A percentile compares a stretch with the other conserved stretches of the same genome.
Evolutionary conservation across 2,329 filamentous ascomycete species (phyloP).

Genomic region (Fusarium buharicum): DNA sequence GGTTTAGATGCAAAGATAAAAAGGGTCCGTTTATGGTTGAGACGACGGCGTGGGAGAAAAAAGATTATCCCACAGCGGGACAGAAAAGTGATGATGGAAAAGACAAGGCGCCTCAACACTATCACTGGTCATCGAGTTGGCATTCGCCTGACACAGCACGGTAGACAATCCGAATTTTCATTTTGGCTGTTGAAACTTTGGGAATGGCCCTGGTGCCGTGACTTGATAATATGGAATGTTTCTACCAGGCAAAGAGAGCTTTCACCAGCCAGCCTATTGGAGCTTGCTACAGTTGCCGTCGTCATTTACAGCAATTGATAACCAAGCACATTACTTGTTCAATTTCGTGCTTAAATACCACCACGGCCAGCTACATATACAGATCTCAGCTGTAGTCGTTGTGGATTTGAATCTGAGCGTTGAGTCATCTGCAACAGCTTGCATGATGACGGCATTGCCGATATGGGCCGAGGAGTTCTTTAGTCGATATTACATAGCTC

Average conservation of each 20-base stretch:
- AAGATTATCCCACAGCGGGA: conserved; percentile 28
- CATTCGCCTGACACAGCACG: conserved; percentile 48
- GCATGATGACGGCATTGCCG: conserved; percentile 24
- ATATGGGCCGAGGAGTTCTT: conserved; percentile 4
- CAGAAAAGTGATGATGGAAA: conserved; percentile 28
- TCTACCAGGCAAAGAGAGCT: not conserved
- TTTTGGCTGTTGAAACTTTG: not conserved
- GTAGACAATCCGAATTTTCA: conserved; percentile 7
- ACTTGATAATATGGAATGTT: not conserved
- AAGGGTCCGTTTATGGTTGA: conserved; percentile 69
- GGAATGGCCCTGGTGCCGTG: not conserved
- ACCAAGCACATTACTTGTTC: too few relatives aligned
- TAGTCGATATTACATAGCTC: not conserved
- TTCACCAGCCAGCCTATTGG: not conserved
- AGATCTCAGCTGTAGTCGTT: not conserved
- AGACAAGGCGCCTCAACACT: conserved; percentile 37
- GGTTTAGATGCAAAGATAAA: conserved; percentile 65
- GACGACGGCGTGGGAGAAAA: conserved; percentile 71
- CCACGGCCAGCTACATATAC: not conserved
- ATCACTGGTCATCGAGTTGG: conserved; percentile 52
- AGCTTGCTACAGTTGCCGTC: too few relatives aligned
- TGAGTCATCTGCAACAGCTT: conserved; percentile 5
- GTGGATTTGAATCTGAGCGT: not conserved
- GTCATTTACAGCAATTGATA: too few relatives aligned
- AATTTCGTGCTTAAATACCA: not conserved